These are phyloP conservation scores for Fomitopsis schrenkii DNA, from an alignment of 1,284 basidiomycete genomes.

Conservation along the genomic window DNA sequence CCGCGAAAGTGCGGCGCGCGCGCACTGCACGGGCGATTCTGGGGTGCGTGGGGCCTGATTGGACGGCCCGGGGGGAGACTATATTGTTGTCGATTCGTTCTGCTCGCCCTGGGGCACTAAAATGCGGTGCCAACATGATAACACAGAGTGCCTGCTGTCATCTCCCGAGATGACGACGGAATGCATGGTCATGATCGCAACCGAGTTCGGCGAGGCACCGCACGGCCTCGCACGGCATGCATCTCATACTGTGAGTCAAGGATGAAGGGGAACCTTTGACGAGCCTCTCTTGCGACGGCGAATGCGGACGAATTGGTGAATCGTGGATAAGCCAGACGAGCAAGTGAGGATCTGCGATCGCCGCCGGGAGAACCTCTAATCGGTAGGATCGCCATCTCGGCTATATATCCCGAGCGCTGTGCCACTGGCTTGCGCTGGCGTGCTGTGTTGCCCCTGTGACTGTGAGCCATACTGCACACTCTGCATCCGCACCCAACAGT, in stretches of 20 bases:
- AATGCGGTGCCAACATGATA: background rate
- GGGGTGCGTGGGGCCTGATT: background rate
- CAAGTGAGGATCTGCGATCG: too few relatives aligned
- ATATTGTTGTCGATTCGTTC: too few relatives aligned
- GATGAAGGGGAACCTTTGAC: too few relatives aligned
- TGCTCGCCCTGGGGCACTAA: background rate
- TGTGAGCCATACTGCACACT: background rate
- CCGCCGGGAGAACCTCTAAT: background rate
- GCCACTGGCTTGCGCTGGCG: too few relatives aligned
- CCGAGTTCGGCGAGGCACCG: background rate
- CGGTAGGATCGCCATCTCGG: background rate
- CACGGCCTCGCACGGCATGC: background rate
- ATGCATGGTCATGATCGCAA: background rate
- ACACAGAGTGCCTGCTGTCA: background rate
- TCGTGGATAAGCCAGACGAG: too few relatives aligned
- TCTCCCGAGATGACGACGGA: background rate
- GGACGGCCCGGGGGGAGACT: background rate
- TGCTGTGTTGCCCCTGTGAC: background rate
- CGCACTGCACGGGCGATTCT: background rate
- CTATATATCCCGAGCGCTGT: too few relatives aligned
- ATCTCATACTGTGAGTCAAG: too few relatives aligned
- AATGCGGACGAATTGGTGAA: too few relatives aligned
- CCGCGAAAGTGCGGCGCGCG: background rate
- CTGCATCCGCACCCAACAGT: too few relatives aligned
- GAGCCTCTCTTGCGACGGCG: too few relatives aligned